These are phyloP conservation scores for Ustilago cynodontis DNA, from an alignment of 1,284 basidiomycete genomes.

Conservation along the genomic window DNA sequence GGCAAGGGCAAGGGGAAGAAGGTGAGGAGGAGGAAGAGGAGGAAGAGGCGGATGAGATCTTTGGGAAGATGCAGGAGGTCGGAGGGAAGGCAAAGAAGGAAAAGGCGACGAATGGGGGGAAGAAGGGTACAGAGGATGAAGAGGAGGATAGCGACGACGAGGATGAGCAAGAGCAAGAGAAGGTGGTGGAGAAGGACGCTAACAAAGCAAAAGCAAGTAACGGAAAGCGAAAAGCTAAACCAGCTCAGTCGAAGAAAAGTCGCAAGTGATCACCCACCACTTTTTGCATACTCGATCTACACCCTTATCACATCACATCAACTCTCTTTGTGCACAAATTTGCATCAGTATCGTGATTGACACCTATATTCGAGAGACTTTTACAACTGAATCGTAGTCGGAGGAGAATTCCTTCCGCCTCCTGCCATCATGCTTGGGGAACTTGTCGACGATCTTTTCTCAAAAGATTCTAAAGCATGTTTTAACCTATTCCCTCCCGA, in stretches of 20 bases:
- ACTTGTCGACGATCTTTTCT: constrained; percentile 10
- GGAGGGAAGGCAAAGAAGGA: constrained; percentile 7
- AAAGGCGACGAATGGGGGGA: not conserved
- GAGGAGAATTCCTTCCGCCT: constrained; percentile 22
- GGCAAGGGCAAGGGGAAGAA: constrained; percentile 22
- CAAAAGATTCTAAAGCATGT: constrained; percentile 29
- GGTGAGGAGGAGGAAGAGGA: constrained; percentile 33
- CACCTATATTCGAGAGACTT: no score
- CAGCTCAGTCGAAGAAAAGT: constrained; percentile 29
- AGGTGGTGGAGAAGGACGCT: constrained; percentile 8
- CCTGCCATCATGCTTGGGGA: not conserved
- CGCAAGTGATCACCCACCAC: constrained; percentile 20
- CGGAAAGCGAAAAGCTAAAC: constrained; percentile 13
- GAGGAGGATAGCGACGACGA: constrained; percentile 26
- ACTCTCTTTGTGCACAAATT: no score
- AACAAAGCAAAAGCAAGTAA: not conserved
- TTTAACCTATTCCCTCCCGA: constrained; percentile 29
- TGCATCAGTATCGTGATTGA: no score
- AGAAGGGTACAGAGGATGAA: not conserved
- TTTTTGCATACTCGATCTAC: not conserved
- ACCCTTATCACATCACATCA: not conserved
- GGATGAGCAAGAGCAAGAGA: constrained; percentile 14
- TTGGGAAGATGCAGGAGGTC: constrained; percentile 45
- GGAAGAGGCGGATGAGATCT: constrained; percentile 48
- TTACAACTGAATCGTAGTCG: constrained; percentile 28